Percentiles rank a stretch among this genome's conserved stretches.
phyloP scores from a whole-genome alignment of 257 asterid genomes.

The Orobanche coerulescens region DNA sequence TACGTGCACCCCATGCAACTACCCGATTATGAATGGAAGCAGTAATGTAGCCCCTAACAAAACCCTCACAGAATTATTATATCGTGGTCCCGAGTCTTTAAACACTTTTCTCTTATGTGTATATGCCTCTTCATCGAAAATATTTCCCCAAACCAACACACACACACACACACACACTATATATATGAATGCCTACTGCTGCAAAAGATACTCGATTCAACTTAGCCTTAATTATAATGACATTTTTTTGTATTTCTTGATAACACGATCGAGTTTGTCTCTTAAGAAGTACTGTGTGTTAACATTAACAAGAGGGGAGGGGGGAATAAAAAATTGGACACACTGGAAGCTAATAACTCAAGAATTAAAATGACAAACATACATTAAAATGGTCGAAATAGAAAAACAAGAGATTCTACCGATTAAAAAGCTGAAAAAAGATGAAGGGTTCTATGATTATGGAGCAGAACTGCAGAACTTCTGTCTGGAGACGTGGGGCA shows the following conservation, averaged over 20 bases:
- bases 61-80: too few species aligned
- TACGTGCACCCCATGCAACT: slow-evolving; percentile 7
- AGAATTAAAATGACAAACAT: slow-evolving; percentile 7
- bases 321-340: background rate
- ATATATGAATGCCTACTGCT: too few species aligned
- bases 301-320: background rate
- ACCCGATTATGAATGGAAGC: background rate
- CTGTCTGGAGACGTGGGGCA: slow-evolving; percentile 5
- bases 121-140: too few species aligned
- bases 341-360: background rate
- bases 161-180: too few species aligned
- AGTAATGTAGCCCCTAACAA: slow-evolving; percentile 1
- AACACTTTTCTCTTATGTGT: too few species aligned
- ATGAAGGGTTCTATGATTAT: slow-evolving; percentile 3
- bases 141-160: too few species aligned
- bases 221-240: too few species aligned
- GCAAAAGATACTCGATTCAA: too few species aligned
- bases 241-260: background rate
- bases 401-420: slow-evolving; percentile 8
- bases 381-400: background rate
- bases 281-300: background rate
- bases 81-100: too few species aligned
- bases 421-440: slow-evolving; percentile 7
- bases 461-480: background rate
- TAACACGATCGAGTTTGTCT: too few species aligned